Evolutionary conservation across 2,329 filamentous ascomycete genomes (phyloP).

Genomic region (Pestalotiopsis sp.): DNA sequence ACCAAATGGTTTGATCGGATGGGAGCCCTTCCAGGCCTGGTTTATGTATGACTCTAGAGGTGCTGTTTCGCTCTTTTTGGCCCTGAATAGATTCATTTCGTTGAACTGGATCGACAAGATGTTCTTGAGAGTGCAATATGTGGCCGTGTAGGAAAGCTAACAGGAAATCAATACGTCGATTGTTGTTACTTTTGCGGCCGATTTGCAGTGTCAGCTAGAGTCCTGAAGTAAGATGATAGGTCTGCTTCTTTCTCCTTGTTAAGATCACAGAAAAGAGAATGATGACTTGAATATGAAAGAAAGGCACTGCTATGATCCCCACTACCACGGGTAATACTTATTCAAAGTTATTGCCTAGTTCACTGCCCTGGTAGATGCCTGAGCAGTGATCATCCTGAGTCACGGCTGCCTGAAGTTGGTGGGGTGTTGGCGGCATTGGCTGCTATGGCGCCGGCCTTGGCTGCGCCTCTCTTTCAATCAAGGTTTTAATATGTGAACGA

Average conservation of each 20-base stretch:
- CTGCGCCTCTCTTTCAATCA: too few relatives aligned
- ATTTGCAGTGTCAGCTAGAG: too few relatives aligned
- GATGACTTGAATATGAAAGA: too few relatives aligned
- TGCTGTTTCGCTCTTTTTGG: not conserved
- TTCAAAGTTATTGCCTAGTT: too few relatives aligned
- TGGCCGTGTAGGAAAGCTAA: not conserved
- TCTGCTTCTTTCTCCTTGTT: not conserved
- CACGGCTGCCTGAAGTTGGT: not conserved
- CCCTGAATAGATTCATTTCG: not conserved
- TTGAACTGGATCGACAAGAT: not conserved
- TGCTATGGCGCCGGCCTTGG: not conserved
- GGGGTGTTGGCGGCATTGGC: not conserved
- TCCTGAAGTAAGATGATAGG: too few relatives aligned
- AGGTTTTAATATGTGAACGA: too few relatives aligned
- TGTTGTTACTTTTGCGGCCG: too few relatives aligned
- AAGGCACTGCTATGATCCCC: too few relatives aligned
- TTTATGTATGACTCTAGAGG: conserved; percentile 2
- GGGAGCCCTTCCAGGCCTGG: not conserved
- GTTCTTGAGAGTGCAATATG: not conserved
- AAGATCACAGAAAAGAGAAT: not conserved
- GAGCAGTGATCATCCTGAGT: not conserved
- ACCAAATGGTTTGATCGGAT: not conserved
- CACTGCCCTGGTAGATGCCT: too few relatives aligned
- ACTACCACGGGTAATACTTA: too few relatives aligned
- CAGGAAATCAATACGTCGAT: not conserved